phyloP scores from a whole-genome alignment of 2,329 filamentous ascomycete species.

The Colletotrichum sp. region DNA sequence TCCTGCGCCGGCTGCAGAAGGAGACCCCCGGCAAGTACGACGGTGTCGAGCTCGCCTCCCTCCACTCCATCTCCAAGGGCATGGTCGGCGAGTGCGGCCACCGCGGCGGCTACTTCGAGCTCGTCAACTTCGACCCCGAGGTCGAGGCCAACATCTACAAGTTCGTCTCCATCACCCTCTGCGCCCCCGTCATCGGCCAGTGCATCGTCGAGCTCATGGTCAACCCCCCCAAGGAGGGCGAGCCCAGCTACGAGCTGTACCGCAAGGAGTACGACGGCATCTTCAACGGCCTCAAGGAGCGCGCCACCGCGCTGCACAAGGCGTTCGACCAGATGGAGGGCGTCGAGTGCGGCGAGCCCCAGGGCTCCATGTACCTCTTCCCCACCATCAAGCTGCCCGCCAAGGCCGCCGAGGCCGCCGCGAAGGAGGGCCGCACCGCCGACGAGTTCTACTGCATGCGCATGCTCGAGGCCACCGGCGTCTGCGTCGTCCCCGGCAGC shows the following conservation, averaged over 20 bases:
- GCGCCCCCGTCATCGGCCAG: constrained; percentile 93
- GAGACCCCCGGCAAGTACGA: constrained; percentile 79
- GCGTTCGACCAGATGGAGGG: constrained; percentile 96
- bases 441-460: constrained; percentile 96
- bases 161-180: constrained; percentile 96
- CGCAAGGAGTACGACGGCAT: constrained; percentile 84
- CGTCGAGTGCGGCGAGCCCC: constrained; percentile 85
- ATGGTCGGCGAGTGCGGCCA: constrained; percentile 99
- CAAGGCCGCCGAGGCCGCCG: constrained; percentile 79
- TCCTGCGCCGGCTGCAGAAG: constrained; percentile 81
- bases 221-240: constrained; percentile 85
- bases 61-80: constrained; percentile 95
- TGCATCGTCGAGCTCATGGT: constrained; percentile 98
- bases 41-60: constrained; percentile 83
- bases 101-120: constrained; percentile 96
- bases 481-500: constrained; percentile 90
- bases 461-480: constrained; percentile 90
- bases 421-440: constrained; percentile 72
- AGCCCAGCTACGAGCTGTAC: constrained; percentile 86
- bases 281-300: constrained; percentile 76
- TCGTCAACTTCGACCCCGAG: constrained; percentile 83
- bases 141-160: constrained; percentile 98
- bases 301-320: constrained; percentile 85
- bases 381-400: constrained; percentile 83
- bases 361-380: constrained; percentile 99